Conservation (phyloP, 2,329 filamentous ascomycete species). For the Sporothrix variecibatus region DNA sequence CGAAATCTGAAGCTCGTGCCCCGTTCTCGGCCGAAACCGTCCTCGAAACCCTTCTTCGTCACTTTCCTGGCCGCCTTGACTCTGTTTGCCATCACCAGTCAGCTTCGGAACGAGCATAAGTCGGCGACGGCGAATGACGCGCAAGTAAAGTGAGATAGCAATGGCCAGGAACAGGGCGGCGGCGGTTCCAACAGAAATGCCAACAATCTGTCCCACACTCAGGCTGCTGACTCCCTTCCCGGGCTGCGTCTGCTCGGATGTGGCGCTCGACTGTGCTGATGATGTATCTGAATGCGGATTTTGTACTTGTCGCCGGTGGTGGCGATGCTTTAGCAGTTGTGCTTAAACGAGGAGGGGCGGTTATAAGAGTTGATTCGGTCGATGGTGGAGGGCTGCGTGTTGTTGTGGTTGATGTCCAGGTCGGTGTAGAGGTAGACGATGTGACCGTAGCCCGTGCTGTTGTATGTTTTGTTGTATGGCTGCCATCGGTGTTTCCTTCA, state of each 20-base stretch:
- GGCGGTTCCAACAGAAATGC: constrained; percentile 58
- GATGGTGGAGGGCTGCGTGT: background rate
- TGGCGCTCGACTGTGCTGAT: background rate
- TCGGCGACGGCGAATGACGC: constrained; percentile 40
- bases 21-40: constrained; percentile 27
- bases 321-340: background rate
- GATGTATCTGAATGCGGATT: constrained; percentile 36
- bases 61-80: constrained; percentile 18
- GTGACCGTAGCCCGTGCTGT: constrained; percentile 25
- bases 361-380: background rate
- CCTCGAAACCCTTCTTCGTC: constrained; percentile 40
- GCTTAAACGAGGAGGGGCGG: background rate
- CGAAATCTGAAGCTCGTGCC: constrained; percentile 45
- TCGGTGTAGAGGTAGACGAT: constrained; percentile 16
- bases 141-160: constrained; percentile 47
- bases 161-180: constrained; percentile 53
- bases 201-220: constrained; percentile 44
- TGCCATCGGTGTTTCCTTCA: constrained; percentile 1
- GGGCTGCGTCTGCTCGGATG: constrained; percentile 34
- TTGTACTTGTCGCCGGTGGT: background rate
- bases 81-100: constrained; percentile 31
- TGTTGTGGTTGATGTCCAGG: background rate
- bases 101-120: constrained; percentile 35
- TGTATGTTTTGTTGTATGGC: constrained; percentile 19
- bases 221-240: constrained; percentile 36